Evolutionary conservation across 768 basidiomycete genomes (phyloP).

Genomic region (Macrolepiota dolichaula): DNA sequence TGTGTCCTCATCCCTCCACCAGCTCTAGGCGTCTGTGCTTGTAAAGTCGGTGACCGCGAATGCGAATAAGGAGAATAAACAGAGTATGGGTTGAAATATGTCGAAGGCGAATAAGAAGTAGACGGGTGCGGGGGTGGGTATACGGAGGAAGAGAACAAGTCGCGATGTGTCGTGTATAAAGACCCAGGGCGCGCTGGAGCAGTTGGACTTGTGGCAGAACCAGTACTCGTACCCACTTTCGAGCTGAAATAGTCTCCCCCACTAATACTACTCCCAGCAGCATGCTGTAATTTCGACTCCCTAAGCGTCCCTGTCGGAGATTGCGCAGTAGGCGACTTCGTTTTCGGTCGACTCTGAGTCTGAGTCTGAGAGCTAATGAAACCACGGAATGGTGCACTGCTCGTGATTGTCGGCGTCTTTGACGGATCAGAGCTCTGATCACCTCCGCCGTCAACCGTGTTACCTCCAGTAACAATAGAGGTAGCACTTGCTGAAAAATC

Average conservation of each 20-base stretch:
- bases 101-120: not conserved
- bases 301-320: constrained; percentile 8
- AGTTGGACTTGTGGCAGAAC: not conserved
- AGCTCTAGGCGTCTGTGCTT: constrained; percentile 11
- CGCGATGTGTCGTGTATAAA: not conserved
- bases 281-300: constrained; percentile 1
- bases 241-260: constrained; percentile 7
- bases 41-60: constrained; percentile 1
- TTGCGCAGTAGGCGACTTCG: not conserved
- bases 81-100: not conserved
- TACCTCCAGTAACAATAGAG: constrained; percentile 15
- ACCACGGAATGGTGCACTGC: not conserved
- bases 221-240: not conserved
- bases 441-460: not conserved
- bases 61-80: not conserved
- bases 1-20: constrained; percentile 6
- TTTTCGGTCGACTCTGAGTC: not conserved
- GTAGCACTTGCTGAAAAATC: not conserved
- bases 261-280: not conserved
- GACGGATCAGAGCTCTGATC: constrained; percentile 1
- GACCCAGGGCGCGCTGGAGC: not conserved
- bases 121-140: not conserved
- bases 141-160: not conserved
- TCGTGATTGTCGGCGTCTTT: constrained; percentile 10
- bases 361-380: not conserved